A percentile compares a stretch with the other conserved stretches of the same genome.
These are phyloP conservation scores for Nemania diffusa DNA, from an alignment of 2,329 filamentous ascomycete species.

Conservation along the genomic window DNA sequence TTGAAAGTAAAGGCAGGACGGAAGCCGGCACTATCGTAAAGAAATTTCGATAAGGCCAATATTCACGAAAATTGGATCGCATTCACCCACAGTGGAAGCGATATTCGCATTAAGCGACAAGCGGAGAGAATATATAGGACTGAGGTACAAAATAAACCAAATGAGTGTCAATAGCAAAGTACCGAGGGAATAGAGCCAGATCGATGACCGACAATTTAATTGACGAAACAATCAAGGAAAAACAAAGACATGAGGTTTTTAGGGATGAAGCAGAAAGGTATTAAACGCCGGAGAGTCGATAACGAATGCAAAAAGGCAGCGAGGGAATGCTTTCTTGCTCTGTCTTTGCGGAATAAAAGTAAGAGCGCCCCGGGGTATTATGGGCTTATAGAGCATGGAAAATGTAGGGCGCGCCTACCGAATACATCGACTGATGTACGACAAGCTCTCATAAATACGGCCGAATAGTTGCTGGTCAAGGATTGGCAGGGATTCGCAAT, in stretches of 20 bases:
- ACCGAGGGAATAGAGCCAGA: background rate
- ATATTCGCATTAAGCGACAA: background rate
- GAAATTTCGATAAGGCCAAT: too few relatives aligned
- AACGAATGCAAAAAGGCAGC: background rate
- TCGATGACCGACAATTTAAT: background rate
- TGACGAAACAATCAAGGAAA: background rate
- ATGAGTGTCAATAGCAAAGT: background rate
- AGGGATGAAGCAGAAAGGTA: constrained; percentile 7
- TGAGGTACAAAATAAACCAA: background rate
- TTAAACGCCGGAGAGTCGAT: background rate
- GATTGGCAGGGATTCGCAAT: background rate
- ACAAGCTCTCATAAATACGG: background rate
- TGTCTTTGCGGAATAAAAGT: background rate
- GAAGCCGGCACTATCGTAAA: too few relatives aligned
- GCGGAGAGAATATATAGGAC: too few relatives aligned
- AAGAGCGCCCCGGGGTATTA: background rate
- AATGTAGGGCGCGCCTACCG: constrained; percentile 1
- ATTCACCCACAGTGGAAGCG: too few relatives aligned
- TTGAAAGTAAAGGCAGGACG: too few relatives aligned
- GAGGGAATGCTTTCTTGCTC: background rate
- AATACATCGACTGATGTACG: background rate
- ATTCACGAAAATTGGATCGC: too few relatives aligned
- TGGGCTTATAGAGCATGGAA: constrained; percentile 1
- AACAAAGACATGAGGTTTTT: background rate
- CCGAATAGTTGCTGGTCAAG: background rate